Evolutionary conservation across 192 early-diverging fungal genomes (phyloP), one percentile per base, ranked within the genome.

Genomic region (Mortierella hygrophila): DNA sequence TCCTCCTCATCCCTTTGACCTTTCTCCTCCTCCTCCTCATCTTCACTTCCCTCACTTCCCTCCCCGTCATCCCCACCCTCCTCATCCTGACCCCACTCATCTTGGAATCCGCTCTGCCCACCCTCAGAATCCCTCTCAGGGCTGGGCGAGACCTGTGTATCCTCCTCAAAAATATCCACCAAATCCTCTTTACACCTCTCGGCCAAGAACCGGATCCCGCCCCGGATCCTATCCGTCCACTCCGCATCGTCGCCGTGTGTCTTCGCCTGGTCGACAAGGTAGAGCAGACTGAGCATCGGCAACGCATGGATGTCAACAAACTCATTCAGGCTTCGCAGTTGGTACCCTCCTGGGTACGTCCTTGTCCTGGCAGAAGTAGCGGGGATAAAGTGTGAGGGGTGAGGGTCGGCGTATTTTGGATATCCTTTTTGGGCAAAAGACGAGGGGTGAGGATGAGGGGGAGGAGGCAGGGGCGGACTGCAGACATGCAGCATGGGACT

Each of bases 201-300:
- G 15, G 80, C 73, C 80, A 81, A 35, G 40, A 70, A 75, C 49
- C 80, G 65, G 69, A 78, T 75, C 41, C 77, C 72, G 5, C 29
- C 20, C 2, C 73, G 68, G 41, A 78, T 70, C 32, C 74, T 41
- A n/a, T 49, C 68, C 35, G 47, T 54, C 65, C 15, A 79, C 38
- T 26, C 49, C 3, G 57, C 46, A 4, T 60, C 16, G 20, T 54
- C 5, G 0, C 38, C 40, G 0, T 76, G 65, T 3, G 32, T 10
- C 52, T 76, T 85, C 23, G 79, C 76, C 49, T 70, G 74, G 26
- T 65, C 60, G 21, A 85, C 54, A 4, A 46, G 69, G 41, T 68
- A 35, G 10, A 85, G 60, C 4, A 85, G 57, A 65, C 71, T 74
- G 18, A 85, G 77, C 78, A 85, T 85, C 3, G 82, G 68, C 1